Evolutionary conservation across 441 rosid genomes (phyloP), one percentile per base, ranked within the genome.

Genomic region (Croton setiger): DNA sequence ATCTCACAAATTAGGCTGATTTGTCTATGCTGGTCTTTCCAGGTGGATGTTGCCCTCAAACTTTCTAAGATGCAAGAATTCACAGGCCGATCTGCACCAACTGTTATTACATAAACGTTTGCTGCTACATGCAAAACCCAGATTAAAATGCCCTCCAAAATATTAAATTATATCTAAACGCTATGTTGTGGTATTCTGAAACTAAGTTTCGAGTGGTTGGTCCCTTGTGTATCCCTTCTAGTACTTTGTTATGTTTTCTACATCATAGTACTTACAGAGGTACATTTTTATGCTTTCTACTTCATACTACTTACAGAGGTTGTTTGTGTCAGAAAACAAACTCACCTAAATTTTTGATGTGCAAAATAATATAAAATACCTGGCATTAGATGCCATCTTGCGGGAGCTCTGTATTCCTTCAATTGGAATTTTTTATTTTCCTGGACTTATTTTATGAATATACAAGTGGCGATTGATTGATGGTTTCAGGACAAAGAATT

Each of bases 41-140:
- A 92, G 99, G 97, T 92, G 81, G 92, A 87, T 21, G 87, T 89
- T 67, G 99, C 99, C 64, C 87, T 87, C 33, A 88, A 91, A 69
- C 92, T 92, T 69, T 92, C 99, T 0, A 90, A 85, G 84, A 90
- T 92, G 98, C 74, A 85, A 84, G 89, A 85, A 79, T 89, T 82
- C 85, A 95, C 98, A 0, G 95, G 95, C 73, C 90, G 99, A 79
- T 88, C 91, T 43, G 84, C 98, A n/a, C 98, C 98, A 0, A 92
- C 99, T 1, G 99, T 91, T 72, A 90, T 91, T 66, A 91, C 99
- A 74, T 92, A 85, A 72, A 74, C 59, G 39, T 11, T 5, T 18
- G 27, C 15, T 59, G 5, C 44, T 43, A 41, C 27, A 44, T 37
- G 27, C 57, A 33, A 21, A 17, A 27, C 31, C 31, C 31, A 27